Percentiles rank a stretch among this genome's conserved stretches.
Conservation (phyloP, 2,329 filamentous ascomycete species). For the Clonostachys rosea region DNA sequence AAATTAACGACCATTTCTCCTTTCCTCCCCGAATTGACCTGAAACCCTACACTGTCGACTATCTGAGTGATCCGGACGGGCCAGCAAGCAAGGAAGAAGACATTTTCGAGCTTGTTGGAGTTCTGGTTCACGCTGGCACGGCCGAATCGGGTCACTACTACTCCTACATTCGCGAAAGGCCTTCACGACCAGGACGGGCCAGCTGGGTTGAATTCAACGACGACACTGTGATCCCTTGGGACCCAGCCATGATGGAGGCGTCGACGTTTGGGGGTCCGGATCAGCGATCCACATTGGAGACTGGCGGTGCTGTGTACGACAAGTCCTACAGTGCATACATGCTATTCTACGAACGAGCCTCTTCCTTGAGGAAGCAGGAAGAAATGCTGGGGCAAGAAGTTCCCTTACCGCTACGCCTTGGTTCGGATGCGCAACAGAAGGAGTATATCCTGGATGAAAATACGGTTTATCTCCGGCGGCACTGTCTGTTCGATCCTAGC, state of each 20-base stretch:
- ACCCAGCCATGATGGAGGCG: conserved; percentile 66
- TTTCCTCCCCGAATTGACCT: conserved; percentile 85
- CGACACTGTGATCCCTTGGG: conserved; percentile 72
- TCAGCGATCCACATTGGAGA: conserved; percentile 40
- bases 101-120: conserved; percentile 87
- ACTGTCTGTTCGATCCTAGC: conserved; percentile 72
- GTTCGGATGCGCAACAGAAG: conserved; percentile 37
- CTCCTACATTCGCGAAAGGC: conserved; percentile 84
- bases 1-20: conserved; percentile 92
- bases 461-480: conserved; percentile 65
- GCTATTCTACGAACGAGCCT: conserved; percentile 89
- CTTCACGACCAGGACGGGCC: conserved; percentile 39
- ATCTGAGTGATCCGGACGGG: conserved; percentile 61
- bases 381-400: conserved; percentile 10
- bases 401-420: conserved; percentile 30
- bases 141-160: conserved; percentile 97
- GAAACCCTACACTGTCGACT: conserved; percentile 82
- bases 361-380: conserved; percentile 53
- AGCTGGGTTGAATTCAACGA: conserved; percentile 95
- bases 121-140: conserved; percentile 88
- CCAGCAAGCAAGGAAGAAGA: conserved; percentile 54
- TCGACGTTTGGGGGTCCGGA: conserved; percentile 77
- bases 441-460: conserved; percentile 70
- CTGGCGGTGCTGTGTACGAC: conserved; percentile 43
- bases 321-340: conserved; percentile 92